phyloP scores from a whole-genome alignment of 192 early-diverging fungal genomes.

The Linnemannia exigua region DNA sequence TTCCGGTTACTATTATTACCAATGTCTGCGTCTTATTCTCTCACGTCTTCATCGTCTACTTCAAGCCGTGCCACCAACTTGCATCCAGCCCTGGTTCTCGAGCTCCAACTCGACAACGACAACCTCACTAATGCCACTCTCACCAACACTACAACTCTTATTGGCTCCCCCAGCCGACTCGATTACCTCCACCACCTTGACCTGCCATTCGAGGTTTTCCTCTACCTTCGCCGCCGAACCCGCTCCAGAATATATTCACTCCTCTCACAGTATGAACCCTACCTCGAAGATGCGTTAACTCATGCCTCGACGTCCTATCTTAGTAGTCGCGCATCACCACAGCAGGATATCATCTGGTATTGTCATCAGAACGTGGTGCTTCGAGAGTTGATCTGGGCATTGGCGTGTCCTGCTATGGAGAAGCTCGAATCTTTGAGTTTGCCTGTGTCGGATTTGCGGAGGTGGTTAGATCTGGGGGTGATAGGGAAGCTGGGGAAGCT shows the following conservation, averaged over 20 bases:
- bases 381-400: neutral
- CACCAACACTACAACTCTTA: no score
- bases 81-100: neutral
- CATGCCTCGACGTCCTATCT: neutral
- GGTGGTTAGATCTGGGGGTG: no score
- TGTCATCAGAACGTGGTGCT: neutral
- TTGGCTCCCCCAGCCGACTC: no score
- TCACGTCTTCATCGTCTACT: no score
- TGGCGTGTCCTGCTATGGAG: neutral
- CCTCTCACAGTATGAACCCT: no score
- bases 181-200: neutral
- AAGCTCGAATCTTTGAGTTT: neutral
- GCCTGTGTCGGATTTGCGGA: neutral
- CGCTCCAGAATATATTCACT: no score
- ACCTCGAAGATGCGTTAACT: neutral
- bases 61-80: neutral
- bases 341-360: no score
- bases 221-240: neutral
- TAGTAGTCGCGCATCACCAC: no score
- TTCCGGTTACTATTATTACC: no score
- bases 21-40: neutral
- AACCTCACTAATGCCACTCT: no score
- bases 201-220: neutral
- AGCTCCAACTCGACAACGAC: neutral
- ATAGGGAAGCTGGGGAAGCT: no score